Conservation (phyloP, 257 asterid genomes). For the Haberlea rhodopensis region DNA sequence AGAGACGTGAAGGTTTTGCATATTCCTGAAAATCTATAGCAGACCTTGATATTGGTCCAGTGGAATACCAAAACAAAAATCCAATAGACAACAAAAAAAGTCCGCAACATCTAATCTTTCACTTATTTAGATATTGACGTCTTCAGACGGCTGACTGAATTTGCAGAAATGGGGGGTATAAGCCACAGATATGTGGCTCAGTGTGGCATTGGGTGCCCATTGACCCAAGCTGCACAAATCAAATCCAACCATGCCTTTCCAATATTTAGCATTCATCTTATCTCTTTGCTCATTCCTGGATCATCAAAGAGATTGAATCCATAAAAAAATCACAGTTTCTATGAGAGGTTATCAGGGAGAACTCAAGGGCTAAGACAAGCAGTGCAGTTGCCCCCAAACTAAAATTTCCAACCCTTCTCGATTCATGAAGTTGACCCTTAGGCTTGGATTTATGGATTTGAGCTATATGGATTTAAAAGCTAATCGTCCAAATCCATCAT, state of each 20-base stretch:
- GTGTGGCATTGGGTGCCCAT: neutral
- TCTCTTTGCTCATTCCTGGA: neutral
- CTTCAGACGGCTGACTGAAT: too few relatives aligned
- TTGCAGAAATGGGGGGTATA: too few relatives aligned
- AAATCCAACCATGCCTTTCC: neutral
- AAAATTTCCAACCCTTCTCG: too few relatives aligned
- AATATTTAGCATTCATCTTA: neutral
- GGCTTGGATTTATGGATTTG: too few relatives aligned
- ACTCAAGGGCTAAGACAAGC: neutral
- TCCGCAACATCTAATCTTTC: neutral
- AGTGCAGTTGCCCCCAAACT: too few relatives aligned
- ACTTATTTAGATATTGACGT: neutral
- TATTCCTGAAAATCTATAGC: constrained; percentile 76
- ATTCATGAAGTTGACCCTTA: too few relatives aligned
- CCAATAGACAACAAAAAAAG: neutral
- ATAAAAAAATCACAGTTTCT: neutral
- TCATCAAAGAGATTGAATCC: neutral
- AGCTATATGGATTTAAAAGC: too few relatives aligned
- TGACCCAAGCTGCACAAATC: neutral
- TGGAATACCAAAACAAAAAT: neutral
- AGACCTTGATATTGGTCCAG: neutral
- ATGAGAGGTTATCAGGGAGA: neutral
- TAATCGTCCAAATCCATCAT: neutral
- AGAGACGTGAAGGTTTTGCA: constrained; percentile 66
- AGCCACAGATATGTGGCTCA: too few relatives aligned